Evolutionary conservation across 225 moss, liverwort and hornwort species (phyloP), one percentile per base, ranked within the genome.

Genomic region (Asterella californica): DNA sequence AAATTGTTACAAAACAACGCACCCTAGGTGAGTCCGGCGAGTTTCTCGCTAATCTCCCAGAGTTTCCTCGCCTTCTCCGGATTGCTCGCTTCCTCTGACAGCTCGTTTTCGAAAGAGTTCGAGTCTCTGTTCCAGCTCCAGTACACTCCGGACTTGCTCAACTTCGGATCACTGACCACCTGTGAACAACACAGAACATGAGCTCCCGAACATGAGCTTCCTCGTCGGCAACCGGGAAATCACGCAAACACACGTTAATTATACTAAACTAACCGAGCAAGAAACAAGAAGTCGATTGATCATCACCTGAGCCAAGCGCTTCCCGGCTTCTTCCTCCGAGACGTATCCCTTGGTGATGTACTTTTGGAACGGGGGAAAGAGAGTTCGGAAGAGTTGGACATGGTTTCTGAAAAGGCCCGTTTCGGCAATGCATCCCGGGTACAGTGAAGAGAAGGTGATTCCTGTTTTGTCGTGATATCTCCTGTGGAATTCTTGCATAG

Each of bases 51-150:
- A 50, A 90, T 71, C 70, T 94, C 95, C 99, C 99, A 99, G 80
- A 95, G 77, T 85, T 87, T 93, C 92, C 79, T 93, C 33, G 99
- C 99, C 79, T 99, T 99, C 72, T 95, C 93, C 62, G 89, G 77
- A 76, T 99, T 87, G 79, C 99, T 99, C 25, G 99, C 99, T 83
- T 99, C 99, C 71, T 91, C 80, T 10, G 97, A 99, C 76, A 99
- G 92, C 74, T 93, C 90, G 32, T 99, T 99, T 86, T 99, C 99
- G 42, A 99, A 95, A 0, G 95, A 95, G 67, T 90, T 88, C 0
- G 95, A 99, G 38, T 90, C 87, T 37, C 65, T 92, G 85, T 93
- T 99, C 99, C 99, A 99, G 82, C 99, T 99, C 99, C 99, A 95
- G 72, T 99, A 99, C 8, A 99, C 99, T 74, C 99, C 99, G 8